Conservation (phyloP, 495 filamentous ascomycete genomes). For the Melanomma pulvis-pyrius region DNA sequence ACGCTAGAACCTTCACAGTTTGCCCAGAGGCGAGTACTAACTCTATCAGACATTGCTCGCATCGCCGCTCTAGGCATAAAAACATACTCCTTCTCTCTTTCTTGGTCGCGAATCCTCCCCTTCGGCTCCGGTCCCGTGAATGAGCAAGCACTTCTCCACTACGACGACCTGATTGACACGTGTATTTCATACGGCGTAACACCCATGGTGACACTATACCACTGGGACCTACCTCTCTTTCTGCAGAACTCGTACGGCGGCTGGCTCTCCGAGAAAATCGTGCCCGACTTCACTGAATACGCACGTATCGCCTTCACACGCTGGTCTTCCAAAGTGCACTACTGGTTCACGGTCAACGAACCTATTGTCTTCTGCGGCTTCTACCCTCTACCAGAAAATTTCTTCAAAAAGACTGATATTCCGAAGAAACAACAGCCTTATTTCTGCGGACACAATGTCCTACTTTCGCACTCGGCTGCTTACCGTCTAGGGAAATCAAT, state of each 20-base stretch:
- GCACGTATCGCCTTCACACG: constrained; percentile 33
- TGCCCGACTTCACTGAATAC: constrained; percentile 37
- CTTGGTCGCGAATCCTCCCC: constrained; percentile 45
- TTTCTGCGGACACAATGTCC: constrained; percentile 46
- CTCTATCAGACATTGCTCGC: constrained; percentile 37
- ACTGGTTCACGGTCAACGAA: constrained; percentile 51
- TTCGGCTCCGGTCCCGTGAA: constrained; percentile 40
- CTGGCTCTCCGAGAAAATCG: constrained; percentile 39
- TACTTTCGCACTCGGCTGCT: constrained; percentile 44
- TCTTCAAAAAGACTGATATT: constrained; percentile 44
- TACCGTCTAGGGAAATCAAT: constrained; percentile 46
- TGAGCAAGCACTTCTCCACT: constrained; percentile 37
- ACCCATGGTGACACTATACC: constrained; percentile 39
- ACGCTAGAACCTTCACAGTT: too few relatives aligned
- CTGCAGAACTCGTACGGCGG: constrained; percentile 44
- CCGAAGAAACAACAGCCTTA: constrained; percentile 43
- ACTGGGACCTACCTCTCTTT: constrained; percentile 40
- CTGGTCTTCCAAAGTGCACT: constrained; percentile 35
- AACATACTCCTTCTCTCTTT: constrained; percentile 40
- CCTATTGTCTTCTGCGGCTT: constrained; percentile 43
- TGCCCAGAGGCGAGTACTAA: neutral
- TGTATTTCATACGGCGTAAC: constrained; percentile 37
- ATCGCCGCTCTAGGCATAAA: constrained; percentile 43
- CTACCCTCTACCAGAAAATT: constrained; percentile 44
- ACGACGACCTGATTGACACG: constrained; percentile 41